Base-by-base conservation (phyloP, 2,329 filamentous ascomycete genomes). In the Stemphylium vesicarium region DNA sequence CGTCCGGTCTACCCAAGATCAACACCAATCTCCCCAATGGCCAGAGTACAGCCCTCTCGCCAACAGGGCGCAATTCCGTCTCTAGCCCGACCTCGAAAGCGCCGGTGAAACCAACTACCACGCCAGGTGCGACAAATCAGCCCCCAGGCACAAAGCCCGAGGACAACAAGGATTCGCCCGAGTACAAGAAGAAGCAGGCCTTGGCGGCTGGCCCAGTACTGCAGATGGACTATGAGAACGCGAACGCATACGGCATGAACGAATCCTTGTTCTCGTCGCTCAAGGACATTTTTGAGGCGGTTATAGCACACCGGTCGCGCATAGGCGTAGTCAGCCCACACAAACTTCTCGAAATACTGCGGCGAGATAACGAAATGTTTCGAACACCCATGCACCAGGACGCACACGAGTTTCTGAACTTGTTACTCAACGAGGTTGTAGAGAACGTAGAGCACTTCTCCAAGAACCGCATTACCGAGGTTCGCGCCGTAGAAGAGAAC, bases 101-200 rank as follows among this genome's bases (percentile, higher is more conserved):
- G 11, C 76, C 75, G 11, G 68, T 66, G 42, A 74, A 74, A 53
- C 73, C 75, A 5, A 70, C 65, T 18, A 70, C 73, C 8, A 75
- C 76, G n/a, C 79, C 82, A 56, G 77, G 85, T 62, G 72, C 81
- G 54, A 75, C 85, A 60, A 68, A 82, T 15, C 81, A 82, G 26
- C 84, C 85, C 56, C 77, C 83, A 20, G 79, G 83, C 15, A 82
- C 82, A 11, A 88, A 92, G 65, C 90, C 91, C 8, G 95, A 98
- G 75, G 95, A 98, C 71, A 96, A 92, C 75, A 91, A 90, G 59
- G 93, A 98, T 70, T 93, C 93, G 1, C 92, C 94, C 0, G 95
- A 99, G 77, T 96, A 95, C 79, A 97, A 97, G 79, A 99, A 99
- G 82, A 97, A 96, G 78, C 88, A 95, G 73, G 93, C 93, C 15